These are phyloP conservation scores for Saccharata proteae DNA, from an alignment of 2,329 filamentous ascomycete genomes.

Conservation along the genomic window DNA sequence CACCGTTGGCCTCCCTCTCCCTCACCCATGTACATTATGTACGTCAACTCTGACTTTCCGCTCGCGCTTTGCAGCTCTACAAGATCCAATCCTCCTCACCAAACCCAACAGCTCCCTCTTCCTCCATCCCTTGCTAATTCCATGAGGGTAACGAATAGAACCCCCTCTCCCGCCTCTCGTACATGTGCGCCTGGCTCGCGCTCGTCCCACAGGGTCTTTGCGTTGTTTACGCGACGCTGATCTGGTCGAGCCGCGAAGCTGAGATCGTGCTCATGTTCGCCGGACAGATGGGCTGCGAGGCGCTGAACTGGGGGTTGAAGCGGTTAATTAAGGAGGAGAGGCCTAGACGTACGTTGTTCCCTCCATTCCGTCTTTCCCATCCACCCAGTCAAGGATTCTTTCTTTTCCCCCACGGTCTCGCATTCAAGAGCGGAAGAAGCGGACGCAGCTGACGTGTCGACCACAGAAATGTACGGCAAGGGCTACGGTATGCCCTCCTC, in stretches of 20 bases:
- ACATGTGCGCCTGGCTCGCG: conserved; percentile 84
- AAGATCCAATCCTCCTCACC: too few relatives aligned
- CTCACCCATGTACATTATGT: conserved; percentile 96
- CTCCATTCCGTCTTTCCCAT: background rate
- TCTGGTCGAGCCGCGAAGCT: conserved; percentile 82
- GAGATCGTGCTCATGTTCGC: conserved; percentile 84
- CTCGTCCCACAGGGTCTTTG: conserved; percentile 86
- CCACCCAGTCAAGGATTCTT: background rate
- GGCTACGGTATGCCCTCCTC: conserved; percentile 97
- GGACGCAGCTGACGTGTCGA: conserved; percentile 8
- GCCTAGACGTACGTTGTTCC: conserved; percentile 52
- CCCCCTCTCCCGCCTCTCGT: conserved; percentile 71
- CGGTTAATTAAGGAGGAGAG: conserved; percentile 85
- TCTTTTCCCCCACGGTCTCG: background rate
- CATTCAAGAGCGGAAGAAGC: background rate
- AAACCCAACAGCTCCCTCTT: background rate
- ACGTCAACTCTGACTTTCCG: too few relatives aligned
- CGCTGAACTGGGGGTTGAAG: conserved; percentile 79
- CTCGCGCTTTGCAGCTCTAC: too few relatives aligned
- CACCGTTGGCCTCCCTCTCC: conserved; percentile 74
- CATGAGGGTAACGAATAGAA: conserved; percentile 45
- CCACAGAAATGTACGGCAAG: conserved; percentile 60
- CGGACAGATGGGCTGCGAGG: conserved; percentile 87
- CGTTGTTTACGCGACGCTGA: conserved; percentile 77
- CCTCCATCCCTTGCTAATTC: conserved; percentile 1